Conservation (phyloP, 2,329 filamentous ascomycete species). For the Tolypocladium nubicola region DNA sequence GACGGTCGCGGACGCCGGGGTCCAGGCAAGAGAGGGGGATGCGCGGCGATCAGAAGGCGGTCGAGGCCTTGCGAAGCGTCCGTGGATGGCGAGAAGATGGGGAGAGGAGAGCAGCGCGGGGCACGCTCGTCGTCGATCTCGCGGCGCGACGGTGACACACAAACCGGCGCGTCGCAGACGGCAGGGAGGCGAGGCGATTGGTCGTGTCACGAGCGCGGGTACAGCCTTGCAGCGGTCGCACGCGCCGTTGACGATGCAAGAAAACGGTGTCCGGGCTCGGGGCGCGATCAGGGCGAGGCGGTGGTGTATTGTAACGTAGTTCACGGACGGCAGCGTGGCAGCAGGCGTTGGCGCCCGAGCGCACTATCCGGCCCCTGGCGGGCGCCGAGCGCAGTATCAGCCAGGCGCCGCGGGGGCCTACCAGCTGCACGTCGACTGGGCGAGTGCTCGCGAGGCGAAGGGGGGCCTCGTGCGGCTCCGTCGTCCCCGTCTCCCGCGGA, state of each 20-base stretch:
- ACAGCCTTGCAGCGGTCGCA: neutral
- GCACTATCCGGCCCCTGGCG: neutral
- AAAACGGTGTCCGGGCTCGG: neutral
- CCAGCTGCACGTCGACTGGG: neutral
- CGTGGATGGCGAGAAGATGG: neutral
- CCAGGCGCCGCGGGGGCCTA: too few relatives aligned
- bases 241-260: neutral
- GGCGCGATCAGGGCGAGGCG: too few relatives aligned
- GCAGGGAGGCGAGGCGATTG: neutral
- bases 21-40: neutral
- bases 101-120: neutral
- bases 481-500: neutral
- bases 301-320: neutral
- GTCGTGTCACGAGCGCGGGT: neutral
- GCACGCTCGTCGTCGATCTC: neutral
- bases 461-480: neutral
- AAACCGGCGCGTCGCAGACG: neutral
- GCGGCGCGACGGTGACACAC: neutral
- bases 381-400: neutral
- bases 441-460: neutral
- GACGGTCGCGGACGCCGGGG: neutral
- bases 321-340: neutral
- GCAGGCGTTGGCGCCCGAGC: neutral
- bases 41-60: neutral
- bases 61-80: neutral